Evolutionary conservation across 2,329 filamentous ascomycete genomes (phyloP).

Genomic region (Neofusicoccum kwambonambiense): DNA sequence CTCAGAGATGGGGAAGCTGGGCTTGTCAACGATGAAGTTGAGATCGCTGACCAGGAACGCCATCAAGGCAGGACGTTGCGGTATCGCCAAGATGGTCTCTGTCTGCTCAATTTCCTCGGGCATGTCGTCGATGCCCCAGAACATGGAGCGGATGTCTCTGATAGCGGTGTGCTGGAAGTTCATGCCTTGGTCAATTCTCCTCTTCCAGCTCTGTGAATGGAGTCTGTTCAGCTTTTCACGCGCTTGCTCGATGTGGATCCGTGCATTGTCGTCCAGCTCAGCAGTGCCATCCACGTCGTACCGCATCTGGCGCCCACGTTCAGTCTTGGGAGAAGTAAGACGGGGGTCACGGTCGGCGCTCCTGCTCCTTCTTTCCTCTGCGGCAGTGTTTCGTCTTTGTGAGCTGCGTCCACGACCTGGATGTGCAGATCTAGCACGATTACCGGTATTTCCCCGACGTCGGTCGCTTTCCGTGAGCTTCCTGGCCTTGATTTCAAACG

Average conservation of each 20-base stretch:
- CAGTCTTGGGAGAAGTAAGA: not conserved
- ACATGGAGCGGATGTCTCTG: slow-evolving; percentile 72
- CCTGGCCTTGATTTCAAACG: slow-evolving; percentile 83
- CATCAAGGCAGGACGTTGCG: slow-evolving; percentile 81
- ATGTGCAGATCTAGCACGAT: slow-evolving; percentile 54
- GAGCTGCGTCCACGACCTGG: slow-evolving; percentile 43
- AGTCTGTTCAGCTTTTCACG: slow-evolving; percentile 71
- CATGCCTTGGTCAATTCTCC: slow-evolving; percentile 77
- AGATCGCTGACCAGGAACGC: slow-evolving; percentile 78
- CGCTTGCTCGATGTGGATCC: slow-evolving; percentile 74
- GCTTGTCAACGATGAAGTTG: slow-evolving; percentile 83
- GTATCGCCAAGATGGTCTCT: slow-evolving; percentile 83
- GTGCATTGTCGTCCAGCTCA: slow-evolving; percentile 69
- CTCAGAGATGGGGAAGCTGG: slow-evolving; percentile 80
- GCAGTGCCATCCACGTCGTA: slow-evolving; percentile 81
- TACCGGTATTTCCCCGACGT: slow-evolving; percentile 49
- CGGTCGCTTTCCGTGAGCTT: slow-evolving; percentile 63
- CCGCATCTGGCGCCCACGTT: slow-evolving; percentile 49
- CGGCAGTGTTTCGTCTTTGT: slow-evolving; percentile 31
- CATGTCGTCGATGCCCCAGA: slow-evolving; percentile 78
- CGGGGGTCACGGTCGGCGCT: slow-evolving; percentile 29
- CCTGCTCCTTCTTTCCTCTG: slow-evolving; percentile 38
- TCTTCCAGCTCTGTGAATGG: slow-evolving; percentile 90
- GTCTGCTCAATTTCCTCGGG: slow-evolving; percentile 78
- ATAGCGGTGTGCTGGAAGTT: slow-evolving; percentile 69